phyloP scores from a whole-genome alignment of 208 protist genomes.

The Acanthamoeba healyi region DNA sequence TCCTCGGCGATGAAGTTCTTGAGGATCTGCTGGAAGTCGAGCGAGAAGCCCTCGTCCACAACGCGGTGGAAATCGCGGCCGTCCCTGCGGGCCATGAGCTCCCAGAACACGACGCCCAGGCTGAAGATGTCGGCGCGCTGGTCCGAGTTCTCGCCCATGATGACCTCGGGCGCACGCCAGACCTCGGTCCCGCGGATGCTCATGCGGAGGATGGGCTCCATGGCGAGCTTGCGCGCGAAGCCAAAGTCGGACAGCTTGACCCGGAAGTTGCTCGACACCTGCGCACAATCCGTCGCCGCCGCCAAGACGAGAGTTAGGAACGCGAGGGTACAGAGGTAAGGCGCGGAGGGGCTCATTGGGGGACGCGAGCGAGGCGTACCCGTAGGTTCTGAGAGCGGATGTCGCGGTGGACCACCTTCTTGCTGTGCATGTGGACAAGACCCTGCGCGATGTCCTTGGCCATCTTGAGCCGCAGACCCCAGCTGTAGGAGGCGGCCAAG shows the following conservation, averaged over 20 bases:
- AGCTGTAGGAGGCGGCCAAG: not conserved
- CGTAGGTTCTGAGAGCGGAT: slow-evolving; percentile 32
- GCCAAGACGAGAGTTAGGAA: no score
- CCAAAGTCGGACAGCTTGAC: slow-evolving; percentile 50
- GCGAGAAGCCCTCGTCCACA: slow-evolving; percentile 35
- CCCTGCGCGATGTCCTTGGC: slow-evolving; percentile 27
- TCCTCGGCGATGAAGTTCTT: slow-evolving; percentile 40
- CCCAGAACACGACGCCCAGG: slow-evolving; percentile 53
- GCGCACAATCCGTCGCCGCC: no score
- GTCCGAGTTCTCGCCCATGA: slow-evolving; percentile 35
- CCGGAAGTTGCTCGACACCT: slow-evolving; percentile 26
- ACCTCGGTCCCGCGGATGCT: not conserved
- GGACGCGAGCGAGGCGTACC: not conserved
- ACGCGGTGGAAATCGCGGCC: not conserved
- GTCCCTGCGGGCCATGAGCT: not conserved
- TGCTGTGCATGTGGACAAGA: slow-evolving; percentile 7
- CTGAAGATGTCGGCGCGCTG: slow-evolving; percentile 69
- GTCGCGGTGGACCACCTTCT: slow-evolving; percentile 63
- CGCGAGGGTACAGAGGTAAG: no score
- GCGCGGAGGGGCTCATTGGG: no score
- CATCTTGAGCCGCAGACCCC: slow-evolving; percentile 43
- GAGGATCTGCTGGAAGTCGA: slow-evolving; percentile 39
- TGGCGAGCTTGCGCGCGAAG: not conserved
- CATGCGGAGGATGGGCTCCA: not conserved
- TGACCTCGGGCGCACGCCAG: slow-evolving; percentile 53